Conservation (phyloP, 169 alveolate genomes). For the Plasmodium sp. region DNA sequence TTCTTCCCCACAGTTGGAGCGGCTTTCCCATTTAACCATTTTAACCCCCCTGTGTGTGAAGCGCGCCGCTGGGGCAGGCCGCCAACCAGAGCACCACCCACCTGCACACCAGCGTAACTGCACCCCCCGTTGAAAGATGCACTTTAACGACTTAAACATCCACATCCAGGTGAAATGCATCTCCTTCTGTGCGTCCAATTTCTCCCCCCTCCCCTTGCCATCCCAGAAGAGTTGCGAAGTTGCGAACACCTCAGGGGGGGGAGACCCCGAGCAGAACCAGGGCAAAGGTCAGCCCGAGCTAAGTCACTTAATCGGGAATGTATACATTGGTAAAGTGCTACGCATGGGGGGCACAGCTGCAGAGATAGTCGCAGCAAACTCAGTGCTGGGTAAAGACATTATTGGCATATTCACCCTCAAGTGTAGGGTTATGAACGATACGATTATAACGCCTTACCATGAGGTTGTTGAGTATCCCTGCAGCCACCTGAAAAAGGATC, state of each 20-base stretch:
- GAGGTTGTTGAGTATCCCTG: slow-evolving; percentile 47
- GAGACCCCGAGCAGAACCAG: not conserved
- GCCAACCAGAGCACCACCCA: not conserved
- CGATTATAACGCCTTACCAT: slow-evolving; percentile 35
- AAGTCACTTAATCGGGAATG: slow-evolving; percentile 39
- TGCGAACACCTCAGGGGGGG: not conserved
- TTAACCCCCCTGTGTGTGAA: not conserved
- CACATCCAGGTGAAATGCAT: slow-evolving; percentile 55
- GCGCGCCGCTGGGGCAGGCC: not conserved
- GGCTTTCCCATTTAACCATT: not conserved
- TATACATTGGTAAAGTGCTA: slow-evolving; percentile 50
- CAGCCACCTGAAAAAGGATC: slow-evolving; percentile 19
- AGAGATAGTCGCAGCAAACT: not conserved
- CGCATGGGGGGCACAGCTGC: not conserved
- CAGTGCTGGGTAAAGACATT: slow-evolving; percentile 18
- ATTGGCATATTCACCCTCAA: slow-evolving; percentile 64
- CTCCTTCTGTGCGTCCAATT: slow-evolving; percentile 44
- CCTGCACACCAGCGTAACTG: not conserved
- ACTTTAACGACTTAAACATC: slow-evolving; percentile 7
- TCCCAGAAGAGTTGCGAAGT: not conserved
- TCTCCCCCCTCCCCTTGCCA: not conserved
- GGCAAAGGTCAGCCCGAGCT: not conserved
- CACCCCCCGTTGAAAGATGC: slow-evolving; percentile 6
- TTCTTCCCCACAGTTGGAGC: not conserved
- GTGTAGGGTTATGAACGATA: slow-evolving; percentile 28